Base-by-base conservation (phyloP, 2,329 filamentous ascomycete species). In the Fusarium sp. region DNA sequence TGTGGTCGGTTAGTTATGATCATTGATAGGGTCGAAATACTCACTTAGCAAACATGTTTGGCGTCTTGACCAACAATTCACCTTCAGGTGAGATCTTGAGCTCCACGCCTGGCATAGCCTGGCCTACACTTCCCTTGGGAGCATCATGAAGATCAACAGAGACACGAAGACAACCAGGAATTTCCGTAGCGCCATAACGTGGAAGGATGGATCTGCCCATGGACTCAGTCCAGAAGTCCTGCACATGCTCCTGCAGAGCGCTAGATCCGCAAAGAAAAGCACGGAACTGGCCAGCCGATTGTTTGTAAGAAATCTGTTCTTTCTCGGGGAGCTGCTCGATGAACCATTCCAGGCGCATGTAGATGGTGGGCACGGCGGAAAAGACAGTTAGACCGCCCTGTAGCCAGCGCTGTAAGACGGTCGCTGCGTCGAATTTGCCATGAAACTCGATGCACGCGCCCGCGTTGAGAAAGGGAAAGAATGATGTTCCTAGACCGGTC, bases 21-120 rank as follows among this genome's bases (percentile, higher is more conserved):
- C 7, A 16, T 12, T 3, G 8, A 20, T 20, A 20, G 20, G 20
- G 20, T 20, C 20, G 7, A 11, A 14, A 29, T 22, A 53, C 49
- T 30, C 4, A 53, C 51, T 53, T 53, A 4, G 51, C 51, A 53
- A 53, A 53, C 51, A 53, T 53, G 9, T 53, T 53, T 16, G 51
- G 51, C 14, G 51, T 53, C 18, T 53, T 53, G 13, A 53, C 51
- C 11, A 53, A 13, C 2, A 53, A 14, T 7, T 53, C 51, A 3
- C 51, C 51, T 1, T 53, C 51, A 5, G 51, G 37, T 8, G 51
- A 53, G 37, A 53, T 42, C 13, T 30, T 53, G 3, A 14, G 13
- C 14, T 53, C 51, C 3, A 53, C 51, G 1, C 51, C 51, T 27
- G 51, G 51, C 3, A 53, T 4, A 24, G 37, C n/a, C n/a, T 53